Conservation (phyloP, 768 basidiomycete species). For the Suillus paluster region DNA sequence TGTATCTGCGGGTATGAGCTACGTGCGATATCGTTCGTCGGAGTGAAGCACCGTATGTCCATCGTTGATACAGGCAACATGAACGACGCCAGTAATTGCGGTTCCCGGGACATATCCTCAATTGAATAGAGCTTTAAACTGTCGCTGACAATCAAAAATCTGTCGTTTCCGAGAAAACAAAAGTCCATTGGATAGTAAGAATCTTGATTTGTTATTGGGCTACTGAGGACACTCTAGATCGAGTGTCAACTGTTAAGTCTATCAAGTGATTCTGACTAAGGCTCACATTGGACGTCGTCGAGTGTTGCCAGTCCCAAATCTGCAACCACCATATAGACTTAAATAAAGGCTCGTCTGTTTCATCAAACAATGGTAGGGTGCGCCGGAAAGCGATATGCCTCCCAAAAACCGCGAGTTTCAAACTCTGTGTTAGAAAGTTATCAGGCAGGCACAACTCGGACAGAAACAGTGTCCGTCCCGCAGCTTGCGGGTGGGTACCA, state of each 20-base stretch:
- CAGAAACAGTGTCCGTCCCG: neutral
- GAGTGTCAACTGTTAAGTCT: neutral
- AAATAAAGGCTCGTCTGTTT: no score
- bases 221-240: neutral
- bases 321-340: neutral
- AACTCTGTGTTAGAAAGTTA: no score
- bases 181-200: neutral
- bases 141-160: neutral
- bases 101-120: neutral
- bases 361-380: neutral
- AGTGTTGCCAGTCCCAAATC: conserved; percentile 2
- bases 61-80: neutral
- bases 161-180: neutral
- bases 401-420: neutral
- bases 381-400: neutral
- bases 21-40: neutral
- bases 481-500: neutral
- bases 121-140: neutral
- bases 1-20: neutral
- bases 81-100: neutral
- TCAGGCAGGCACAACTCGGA: neutral
- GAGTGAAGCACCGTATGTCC: neutral
- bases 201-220: neutral
- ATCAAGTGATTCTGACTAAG: neutral
- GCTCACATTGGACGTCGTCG: neutral